Evolutionary conservation across 2,329 filamentous ascomycete genomes (phyloP), one percentile per base, ranked within the genome.

Genomic region (Beauveria australis): DNA sequence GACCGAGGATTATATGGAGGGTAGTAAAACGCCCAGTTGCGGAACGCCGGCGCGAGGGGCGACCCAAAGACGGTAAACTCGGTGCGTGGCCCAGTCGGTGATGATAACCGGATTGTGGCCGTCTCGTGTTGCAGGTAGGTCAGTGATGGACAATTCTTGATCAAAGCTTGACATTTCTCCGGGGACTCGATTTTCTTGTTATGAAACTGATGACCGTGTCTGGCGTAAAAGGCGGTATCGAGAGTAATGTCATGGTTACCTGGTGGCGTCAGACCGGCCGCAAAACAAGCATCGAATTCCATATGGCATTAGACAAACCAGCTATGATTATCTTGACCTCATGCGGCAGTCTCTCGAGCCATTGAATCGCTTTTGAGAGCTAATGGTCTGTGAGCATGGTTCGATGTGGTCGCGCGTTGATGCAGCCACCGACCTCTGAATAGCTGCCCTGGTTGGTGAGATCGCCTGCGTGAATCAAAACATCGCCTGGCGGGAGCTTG

Each of bases 181-280:
- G 80, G 70, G 37, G 82, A 79, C 67, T 89, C 81, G 0, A 77
- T 76, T 3, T 69, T 67, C 55, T 83, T 79, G 66, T 83, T 85
- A 67, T 86, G 84, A 67, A 86, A 84, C 57, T 75, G 74, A 1
- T 68, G 66, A 1, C 80, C 79, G 65, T 85, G 77, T 46, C 80
- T 70, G 9, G 72, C 66, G 69, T 85, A 87, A 69, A 89, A 90
- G 3, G 76, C 69, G n/a, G 75, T 66, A 67, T 91, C 88, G 7
- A 92, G 79, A 0, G 87, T 88, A 54, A 89, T 77, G 68, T 92
- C 89, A 72, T 92, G 89, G 69, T 92, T 92, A 30, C 89, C 87
- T 88, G 54, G 62, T 19, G 37, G 18, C 37, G 26, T 49, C 24
- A 49, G 46, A 46, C 48, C 47, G n/a, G 61, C 53, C 12, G 44